Evolutionary conservation across 164 flowering plant species (phyloP), one percentile per base, ranked within the genome.

Genomic region (Pachysandra terminalis): DNA sequence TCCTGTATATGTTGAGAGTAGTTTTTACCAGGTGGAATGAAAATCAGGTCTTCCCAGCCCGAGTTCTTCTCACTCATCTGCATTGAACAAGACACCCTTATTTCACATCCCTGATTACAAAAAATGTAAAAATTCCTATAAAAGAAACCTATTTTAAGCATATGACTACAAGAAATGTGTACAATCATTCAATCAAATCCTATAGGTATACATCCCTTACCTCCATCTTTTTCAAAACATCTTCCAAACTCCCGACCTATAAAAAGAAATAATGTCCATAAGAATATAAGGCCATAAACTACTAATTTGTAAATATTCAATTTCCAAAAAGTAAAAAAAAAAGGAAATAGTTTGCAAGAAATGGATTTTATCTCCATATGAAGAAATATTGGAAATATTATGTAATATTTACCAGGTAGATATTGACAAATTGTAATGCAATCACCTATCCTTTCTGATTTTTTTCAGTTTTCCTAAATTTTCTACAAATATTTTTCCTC

Each of bases 221-320:
- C 97, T 93, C 99, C 96, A 93, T 93, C 80, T 87, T 92, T 71
- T 74, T 93, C 74, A 96, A 75, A 73, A 96, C 97, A 76, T 93
- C 95, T 78, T 96, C 99, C 74, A 96, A 73, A 74, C 90, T 85
- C 37, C 98, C 98, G 19, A 95, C 99, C 99, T 92, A 83, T 70
- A 68, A 9, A 61, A 65, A 55, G 62, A 61, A 68, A 56, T 45
- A 63, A 72, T 55, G 48, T 14, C 19, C 14, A 49, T 22, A 59
- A 52, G 19, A 32, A 28, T 19, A 10, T 58, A 9, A 51, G 51
- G 21, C 27, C 19, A 10, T 12, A 26, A 32, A 21, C 25, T 21
- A 40, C 41, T n/a, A 37, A 59, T 3, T 61, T 35, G 48, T 13
- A 37, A 13, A 35, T 49, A 16, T 49, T 53, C 15, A 19, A 7